Evolutionary conservation across 768 basidiomycete species (phyloP), one percentile per base, ranked within the genome.

Genomic region (Lactarius hatsudake): DNA sequence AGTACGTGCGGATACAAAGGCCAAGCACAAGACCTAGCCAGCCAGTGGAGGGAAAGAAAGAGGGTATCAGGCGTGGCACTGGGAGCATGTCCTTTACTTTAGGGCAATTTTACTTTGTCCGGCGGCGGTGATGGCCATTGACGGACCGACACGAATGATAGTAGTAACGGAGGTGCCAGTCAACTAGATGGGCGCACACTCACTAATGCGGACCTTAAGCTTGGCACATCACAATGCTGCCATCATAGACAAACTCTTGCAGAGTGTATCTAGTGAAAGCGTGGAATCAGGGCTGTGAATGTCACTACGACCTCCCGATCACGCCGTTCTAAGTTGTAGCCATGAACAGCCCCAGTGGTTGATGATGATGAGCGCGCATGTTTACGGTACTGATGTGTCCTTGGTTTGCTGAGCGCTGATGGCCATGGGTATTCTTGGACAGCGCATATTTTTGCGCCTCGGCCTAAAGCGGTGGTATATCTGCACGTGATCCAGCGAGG

Each of bases 1-100:
- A 58, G 61, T 53, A 40, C 28, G 34, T 59, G n/a, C 34, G 57
- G 61, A 67, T n/a, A 55, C 57, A 32, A 53, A 59, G 64, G 13
- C 28, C 26, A 53, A 57, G 23, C 38, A 28, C 26, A 43, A 40
- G 62, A 63, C 61, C 67, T 65, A 69, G 48, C 68, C 61, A 69
- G 68, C 58, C 65, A 69, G 68, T 67, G 34, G 32, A 38, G 48
- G 58, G 62, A 55, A 43, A 48, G 68, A 32, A 56, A 40, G 58
- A 54, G 56, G 20, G 38, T 7, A 40, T 64, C 65, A 40, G 6
- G 26, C 23, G 34, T 18, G 7, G 17, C 26, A 4, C 4, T 2
- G 3, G 1, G 20, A 2, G 34, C 12, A 30, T 1, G 43, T 26
- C 28, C 36, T 63, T 66, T 59, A 51, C 36, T 63, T 66, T 59